Evolutionary conservation across 2,329 filamentous ascomycete species (phyloP).

Genomic region (Tolypocladium nubicola): DNA sequence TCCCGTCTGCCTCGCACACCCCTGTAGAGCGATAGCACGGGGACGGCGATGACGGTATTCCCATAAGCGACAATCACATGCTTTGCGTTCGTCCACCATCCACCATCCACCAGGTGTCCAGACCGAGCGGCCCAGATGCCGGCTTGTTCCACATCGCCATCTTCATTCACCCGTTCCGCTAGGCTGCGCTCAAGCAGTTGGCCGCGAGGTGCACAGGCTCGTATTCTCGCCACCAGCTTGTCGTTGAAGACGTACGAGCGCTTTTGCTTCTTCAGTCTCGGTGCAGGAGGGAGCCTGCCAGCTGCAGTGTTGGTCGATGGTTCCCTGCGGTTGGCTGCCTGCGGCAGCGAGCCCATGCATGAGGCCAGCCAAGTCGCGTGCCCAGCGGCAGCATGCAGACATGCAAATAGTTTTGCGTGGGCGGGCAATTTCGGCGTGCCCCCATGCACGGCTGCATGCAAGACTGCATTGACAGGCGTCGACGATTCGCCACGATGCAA

Average conservation of each 20-base stretch:
- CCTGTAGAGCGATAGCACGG: neutral
- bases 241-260: neutral
- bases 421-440: neutral
- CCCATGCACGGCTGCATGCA: neutral
- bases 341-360: neutral
- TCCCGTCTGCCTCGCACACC: neutral
- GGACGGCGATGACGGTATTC: neutral
- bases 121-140: neutral
- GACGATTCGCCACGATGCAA: neutral
- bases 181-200: neutral
- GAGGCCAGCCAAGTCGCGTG: neutral
- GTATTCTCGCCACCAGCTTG: neutral
- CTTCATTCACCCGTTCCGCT: neutral
- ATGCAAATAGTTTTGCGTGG: neutral
- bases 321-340: neutral
- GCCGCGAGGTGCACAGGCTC: neutral
- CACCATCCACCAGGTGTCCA: too few species aligned
- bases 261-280: neutral
- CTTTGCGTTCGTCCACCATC: neutral
- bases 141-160: neutral
- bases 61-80: neutral
- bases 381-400: neutral
- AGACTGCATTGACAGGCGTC: neutral
- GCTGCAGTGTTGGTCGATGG: neutral
- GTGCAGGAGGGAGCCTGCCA: neutral